Base-by-base conservation (phyloP, 2,329 filamentous ascomycete genomes). In the Epichloe coenophiala region DNA sequence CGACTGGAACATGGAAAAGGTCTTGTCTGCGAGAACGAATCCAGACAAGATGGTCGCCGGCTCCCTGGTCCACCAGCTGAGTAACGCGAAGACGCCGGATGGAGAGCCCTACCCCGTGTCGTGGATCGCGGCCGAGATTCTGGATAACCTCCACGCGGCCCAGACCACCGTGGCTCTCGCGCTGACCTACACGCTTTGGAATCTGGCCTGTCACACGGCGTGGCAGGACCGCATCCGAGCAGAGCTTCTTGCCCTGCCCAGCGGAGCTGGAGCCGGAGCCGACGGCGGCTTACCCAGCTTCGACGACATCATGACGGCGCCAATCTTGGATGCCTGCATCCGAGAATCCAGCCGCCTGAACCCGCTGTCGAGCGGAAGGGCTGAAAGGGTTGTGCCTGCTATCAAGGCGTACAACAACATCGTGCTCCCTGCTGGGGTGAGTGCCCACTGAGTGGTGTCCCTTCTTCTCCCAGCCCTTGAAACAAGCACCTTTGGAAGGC, bases 111-210 rank as follows among this genome's bases (percentile, higher is more conserved):
- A 49, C 19, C 12, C 50, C 4, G 15, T 19, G 13, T 13, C 46
- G 8, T 52, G 41, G 45, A 48, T 52, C 9, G 50, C 50, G n/a
- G 40, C 50, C 8, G 45, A 49, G 19, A 41, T 52, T 6, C 41
- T 52, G 23, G 50, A 52, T 17, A 52, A 52, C n/a, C 43, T 52
- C 27, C 45, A 52, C 35, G 50, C 45, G 27, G 50, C 50, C 2
- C 50, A 52, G 38, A 41, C 50, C 3, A 52, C 50, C 5, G 46
- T 48, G 17, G 46, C 50, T 36, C 45, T 48, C 27, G 33, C 50
- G 3, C 46, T 52, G 21, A 52, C 50, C 8, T 52, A 40, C 31
- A 31, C 41, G 12, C 41, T 52, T 38, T 52, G 50, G 50, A 45
- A 49, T 21, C 41, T 52, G 8, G 50, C 50, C 11, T 23, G 50